Evolutionary conservation across 257 asterid genomes (phyloP), one percentile per base, ranked within the genome.

Genomic region (Solanum rostratum): DNA sequence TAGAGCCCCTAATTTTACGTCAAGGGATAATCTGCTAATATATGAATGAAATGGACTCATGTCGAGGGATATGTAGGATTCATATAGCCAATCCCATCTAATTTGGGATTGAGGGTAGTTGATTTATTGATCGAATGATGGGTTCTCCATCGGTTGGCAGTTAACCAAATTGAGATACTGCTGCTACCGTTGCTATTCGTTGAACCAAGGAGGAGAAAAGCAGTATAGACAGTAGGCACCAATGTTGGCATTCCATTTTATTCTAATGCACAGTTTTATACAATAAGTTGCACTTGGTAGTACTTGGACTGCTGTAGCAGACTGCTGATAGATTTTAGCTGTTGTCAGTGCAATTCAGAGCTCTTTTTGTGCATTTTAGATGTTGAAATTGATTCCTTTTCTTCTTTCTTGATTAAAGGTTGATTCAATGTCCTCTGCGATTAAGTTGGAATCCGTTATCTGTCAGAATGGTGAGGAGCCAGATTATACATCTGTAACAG

Each of bases 361-460:
- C 29, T 78, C 53, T 45, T 54, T 13, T 37, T 79, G 50, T 66
- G 11, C 39, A 41, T n/a, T 8, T 30, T 45, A 20, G 79, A 59
- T 19, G 43, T 52, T 29, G 62, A 39, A 50, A n/a, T 14, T 62
- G 59, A 33, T 43, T 59, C 76, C 12, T 54, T 29, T 59, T 66
- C 59, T 82, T 24, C 45, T 85, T 76, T 33, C 73, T 59, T 80
- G 43, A 49, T 43, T 50, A 54, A 71, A 88, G 87, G 84, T 65
- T 9, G 59, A 10, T 49, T 45, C 66, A 74, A 89, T 90, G 93
- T 84, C 91, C n/a, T 27, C 59, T 57, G 91, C 80, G 39, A 39
- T 84, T 41, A 87, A 87, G 82, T 84, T 87, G 68, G 90, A 90
- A 60, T 60, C 79, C 12, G 54, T 85, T 60, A 39, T 80, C 59